These are phyloP conservation scores for Mangifera indica DNA, from an alignment of 345 rosid species.

Conservation along the genomic window DNA sequence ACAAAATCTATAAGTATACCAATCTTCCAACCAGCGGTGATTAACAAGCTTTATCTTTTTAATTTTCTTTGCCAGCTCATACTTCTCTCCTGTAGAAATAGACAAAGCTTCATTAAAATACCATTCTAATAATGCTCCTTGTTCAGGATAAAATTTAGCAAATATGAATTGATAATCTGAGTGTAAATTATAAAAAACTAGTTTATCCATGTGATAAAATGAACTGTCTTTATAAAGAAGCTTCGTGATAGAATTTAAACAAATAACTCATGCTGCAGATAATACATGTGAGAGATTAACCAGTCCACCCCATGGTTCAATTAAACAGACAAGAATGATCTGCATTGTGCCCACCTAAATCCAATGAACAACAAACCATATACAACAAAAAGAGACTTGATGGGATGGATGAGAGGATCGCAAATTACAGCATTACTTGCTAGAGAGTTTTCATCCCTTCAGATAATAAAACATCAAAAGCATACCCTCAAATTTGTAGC, in stretches of 20 bases:
- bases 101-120: constrained; percentile 4
- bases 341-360: neutral
- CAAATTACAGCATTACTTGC: neutral
- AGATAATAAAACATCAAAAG: constrained; percentile 9
- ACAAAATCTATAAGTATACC: constrained; percentile 48
- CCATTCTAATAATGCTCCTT: neutral
- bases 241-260: neutral
- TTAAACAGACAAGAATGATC: neutral
- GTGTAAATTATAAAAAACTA: neutral
- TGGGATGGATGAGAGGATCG: neutral
- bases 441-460: neutral
- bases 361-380: neutral
- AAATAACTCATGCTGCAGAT: neutral
- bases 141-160: neutral
- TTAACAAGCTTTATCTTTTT: constrained; percentile 78
- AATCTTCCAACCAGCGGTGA: constrained; percentile 89
- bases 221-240: neutral
- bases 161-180: neutral
- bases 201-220: neutral
- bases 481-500: constrained; percentile 94
- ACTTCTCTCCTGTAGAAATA: constrained; percentile 76
- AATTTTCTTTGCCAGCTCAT: constrained; percentile 79
- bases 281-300: neutral
- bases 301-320: neutral
- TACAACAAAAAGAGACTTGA: neutral